phyloP scores from a whole-genome alignment of 2,329 filamentous ascomycete genomes.

The Trichoderma afroharzianum region DNA sequence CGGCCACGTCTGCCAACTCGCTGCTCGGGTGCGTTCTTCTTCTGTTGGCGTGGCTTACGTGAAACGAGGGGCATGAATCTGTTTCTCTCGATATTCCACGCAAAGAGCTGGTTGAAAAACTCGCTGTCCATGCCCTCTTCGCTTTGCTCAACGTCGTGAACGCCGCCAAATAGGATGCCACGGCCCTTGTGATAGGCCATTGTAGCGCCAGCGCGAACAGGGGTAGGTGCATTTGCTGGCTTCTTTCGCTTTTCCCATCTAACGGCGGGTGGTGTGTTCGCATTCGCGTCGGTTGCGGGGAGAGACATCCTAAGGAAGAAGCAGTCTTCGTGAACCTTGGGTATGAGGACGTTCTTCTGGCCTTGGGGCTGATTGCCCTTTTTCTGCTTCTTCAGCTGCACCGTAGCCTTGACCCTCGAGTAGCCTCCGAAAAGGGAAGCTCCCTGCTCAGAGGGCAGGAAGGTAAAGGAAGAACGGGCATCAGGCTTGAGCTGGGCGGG shows the following conservation, averaged over 20 bases:
- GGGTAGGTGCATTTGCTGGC: constrained; percentile 82
- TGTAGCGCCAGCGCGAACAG: constrained; percentile 79
- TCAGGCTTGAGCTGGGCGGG: constrained; percentile 84
- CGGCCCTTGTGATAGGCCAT: constrained; percentile 94
- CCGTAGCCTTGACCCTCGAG: constrained; percentile 77
- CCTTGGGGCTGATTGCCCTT: constrained; percentile 58
- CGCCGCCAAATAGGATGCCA: constrained; percentile 89
- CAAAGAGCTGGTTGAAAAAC: constrained; percentile 89
- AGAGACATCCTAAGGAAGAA: constrained; percentile 84
- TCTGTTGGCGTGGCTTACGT: constrained; percentile 67
- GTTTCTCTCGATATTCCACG: constrained; percentile 94
- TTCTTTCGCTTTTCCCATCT: constrained; percentile 93
- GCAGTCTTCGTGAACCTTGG: constrained; percentile 89
- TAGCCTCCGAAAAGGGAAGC: constrained; percentile 92
- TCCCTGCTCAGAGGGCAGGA: constrained; percentile 85
- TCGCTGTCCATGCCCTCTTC: constrained; percentile 96
- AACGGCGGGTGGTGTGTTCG: constrained; percentile 65
- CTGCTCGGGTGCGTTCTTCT: constrained; percentile 50
- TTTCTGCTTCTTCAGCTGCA: constrained; percentile 58
- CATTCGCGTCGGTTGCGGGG: constrained; percentile 62
- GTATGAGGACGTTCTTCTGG: constrained; percentile 72
- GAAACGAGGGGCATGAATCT: constrained; percentile 83
- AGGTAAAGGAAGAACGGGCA: constrained; percentile 83
- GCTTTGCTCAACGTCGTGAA: constrained; percentile 86
- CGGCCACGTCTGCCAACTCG: constrained; percentile 62